Percentiles rank a stretch among this genome's conserved stretches.
Evolutionary conservation across 129 eudicot genomes (phyloP).

Genomic region (Dittrichia graveolens): DNA sequence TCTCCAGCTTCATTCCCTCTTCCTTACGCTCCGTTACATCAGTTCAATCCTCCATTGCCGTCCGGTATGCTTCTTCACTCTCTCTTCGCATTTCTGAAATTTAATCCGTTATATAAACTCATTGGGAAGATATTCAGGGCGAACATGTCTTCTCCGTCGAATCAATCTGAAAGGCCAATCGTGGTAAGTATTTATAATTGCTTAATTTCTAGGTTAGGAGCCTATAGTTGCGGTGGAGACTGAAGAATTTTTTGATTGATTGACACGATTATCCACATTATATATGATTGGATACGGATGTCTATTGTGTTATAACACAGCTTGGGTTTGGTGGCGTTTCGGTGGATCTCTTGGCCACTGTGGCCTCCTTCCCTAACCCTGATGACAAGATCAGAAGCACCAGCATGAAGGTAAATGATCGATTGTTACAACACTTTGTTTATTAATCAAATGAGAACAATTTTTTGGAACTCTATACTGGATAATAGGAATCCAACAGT

Average conservation of each 20-base stretch:
- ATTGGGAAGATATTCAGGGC: constrained; percentile 28
- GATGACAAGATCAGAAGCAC: constrained; percentile 91
- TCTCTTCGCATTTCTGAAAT: constrained; percentile 6
- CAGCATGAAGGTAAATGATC: constrained; percentile 55
- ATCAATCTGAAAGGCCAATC: constrained; percentile 50
- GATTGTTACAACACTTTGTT: not conserved
- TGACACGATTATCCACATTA: not conserved
- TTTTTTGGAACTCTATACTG: constrained; percentile 6
- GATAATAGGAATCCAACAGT: not conserved
- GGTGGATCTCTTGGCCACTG: constrained; percentile 77
- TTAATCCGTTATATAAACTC: constrained; percentile 17
- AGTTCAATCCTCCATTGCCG: constrained; percentile 7
- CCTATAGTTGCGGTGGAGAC: not conserved
- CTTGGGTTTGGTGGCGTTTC: constrained; percentile 65
- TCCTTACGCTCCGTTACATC: constrained; percentile 32
- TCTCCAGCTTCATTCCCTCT: constrained; percentile 20
- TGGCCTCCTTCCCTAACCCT: constrained; percentile 74
- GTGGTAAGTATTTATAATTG: constrained; percentile 45
- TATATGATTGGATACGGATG: constrained; percentile 1
- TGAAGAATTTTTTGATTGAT: not conserved
- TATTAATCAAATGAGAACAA: not conserved
- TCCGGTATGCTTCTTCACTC: constrained; percentile 31
- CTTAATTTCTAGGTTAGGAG: not conserved
- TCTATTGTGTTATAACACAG: constrained; percentile 34
- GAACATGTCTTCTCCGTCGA: constrained; percentile 50